A percentile compares a stretch with the other conserved stretches of the same genome.
Evolutionary conservation across 164 flowering plant species (phyloP).

Genomic region (Protea cynaroides): DNA sequence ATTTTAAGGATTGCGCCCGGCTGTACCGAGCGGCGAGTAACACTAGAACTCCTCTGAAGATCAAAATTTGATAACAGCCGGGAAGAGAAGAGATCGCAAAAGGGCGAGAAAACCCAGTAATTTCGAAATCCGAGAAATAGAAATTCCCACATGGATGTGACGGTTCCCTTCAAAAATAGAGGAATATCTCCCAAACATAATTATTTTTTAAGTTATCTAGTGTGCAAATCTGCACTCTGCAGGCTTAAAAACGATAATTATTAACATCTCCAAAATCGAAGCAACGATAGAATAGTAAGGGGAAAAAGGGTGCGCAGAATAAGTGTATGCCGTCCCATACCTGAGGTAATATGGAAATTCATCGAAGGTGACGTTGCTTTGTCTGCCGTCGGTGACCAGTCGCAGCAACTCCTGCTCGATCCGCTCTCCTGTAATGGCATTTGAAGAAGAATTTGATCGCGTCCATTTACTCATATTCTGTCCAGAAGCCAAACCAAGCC

Average conservation of each 20-base stretch:
- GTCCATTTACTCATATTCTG: conserved; percentile 59
- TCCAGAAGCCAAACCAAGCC: conserved; percentile 79
- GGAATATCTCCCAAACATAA: no score
- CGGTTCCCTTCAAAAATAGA: not conserved
- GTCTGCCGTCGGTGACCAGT: conserved; percentile 61
- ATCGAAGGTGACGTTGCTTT: conserved; percentile 64
- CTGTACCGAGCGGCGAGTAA: no score
- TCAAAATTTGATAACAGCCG: no score
- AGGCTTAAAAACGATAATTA: no score
- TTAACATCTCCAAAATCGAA: no score
- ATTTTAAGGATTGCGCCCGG: no score
- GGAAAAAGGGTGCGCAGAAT: not conserved
- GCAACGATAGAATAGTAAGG: not conserved
- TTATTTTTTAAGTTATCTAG: no score
- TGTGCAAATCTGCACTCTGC: no score
- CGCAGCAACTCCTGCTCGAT: conserved; percentile 73
- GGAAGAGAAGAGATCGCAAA: not conserved
- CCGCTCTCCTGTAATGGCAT: conserved; percentile 33
- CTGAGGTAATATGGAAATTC: not conserved
- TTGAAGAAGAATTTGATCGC: conserved; percentile 13
- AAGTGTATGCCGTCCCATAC: not conserved
- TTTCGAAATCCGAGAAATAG: not conserved
- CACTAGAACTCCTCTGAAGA: no score
- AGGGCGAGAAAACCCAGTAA: not conserved
- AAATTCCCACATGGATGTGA: not conserved